Evolutionary conservation across 192 early-diverging fungal genomes (phyloP).

Genomic region (Backusella westeae): DNA sequence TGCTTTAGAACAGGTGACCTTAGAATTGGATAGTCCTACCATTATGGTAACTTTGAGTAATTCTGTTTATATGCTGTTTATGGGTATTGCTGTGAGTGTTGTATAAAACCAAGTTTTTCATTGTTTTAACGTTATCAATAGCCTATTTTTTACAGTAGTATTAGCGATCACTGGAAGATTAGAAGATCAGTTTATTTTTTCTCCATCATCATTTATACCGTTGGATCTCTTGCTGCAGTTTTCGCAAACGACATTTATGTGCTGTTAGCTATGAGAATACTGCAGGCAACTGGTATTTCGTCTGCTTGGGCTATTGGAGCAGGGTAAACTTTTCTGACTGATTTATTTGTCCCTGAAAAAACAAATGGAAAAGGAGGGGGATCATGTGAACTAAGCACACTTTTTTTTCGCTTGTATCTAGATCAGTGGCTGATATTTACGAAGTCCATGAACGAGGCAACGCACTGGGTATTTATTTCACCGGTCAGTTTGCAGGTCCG

Average conservation of each 20-base stretch:
- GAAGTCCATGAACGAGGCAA: conserved; percentile 34
- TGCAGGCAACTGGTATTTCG: conserved; percentile 47
- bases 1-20: conserved; percentile 15
- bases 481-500: conserved; percentile 36
- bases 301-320: conserved; percentile 46
- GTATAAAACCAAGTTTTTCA: neutral
- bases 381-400: conserved; percentile 22
- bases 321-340: conserved; percentile 21
- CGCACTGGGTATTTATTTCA: conserved; percentile 27
- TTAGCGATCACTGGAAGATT: conserved; percentile 44
- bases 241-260: conserved; percentile 35
- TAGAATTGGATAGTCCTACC: conserved; percentile 20
- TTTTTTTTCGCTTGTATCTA: conserved; percentile 40
- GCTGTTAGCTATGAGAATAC: conserved; percentile 38
- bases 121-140: neutral
- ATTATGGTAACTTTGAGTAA: conserved; percentile 34
- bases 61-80: conserved; percentile 49
- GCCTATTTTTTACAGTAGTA: conserved; percentile 43
- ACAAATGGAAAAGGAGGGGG: neutral
- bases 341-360: neutral
- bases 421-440: conserved; percentile 36
- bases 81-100: conserved; percentile 40
- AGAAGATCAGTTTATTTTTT: conserved; percentile 42
- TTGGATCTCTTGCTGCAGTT: conserved; percentile 41
- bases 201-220: conserved; percentile 39